phyloP scores from a whole-genome alignment of 1,139 yeast species.

The Geotrichum europaeum region DNA sequence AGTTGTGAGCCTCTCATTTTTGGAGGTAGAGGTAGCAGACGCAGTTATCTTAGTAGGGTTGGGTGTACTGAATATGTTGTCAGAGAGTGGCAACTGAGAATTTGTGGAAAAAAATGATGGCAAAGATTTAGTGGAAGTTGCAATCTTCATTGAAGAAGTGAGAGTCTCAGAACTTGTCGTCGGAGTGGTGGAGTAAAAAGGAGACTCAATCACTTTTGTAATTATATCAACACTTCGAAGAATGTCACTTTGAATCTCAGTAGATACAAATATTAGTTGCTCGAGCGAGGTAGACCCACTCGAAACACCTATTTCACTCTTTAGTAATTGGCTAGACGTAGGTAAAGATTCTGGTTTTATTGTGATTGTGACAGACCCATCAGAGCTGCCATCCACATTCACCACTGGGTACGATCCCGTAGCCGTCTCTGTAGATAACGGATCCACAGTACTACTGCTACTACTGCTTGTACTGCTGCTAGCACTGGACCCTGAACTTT shows the following conservation, averaged over 20 bases:
- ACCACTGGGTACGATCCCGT: slow-evolving; percentile 6
- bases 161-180: neutral
- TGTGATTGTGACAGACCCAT: slow-evolving; percentile 1
- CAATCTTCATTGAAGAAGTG: neutral
- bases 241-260: neutral
- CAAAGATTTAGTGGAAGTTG: neutral
- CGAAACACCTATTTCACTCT: neutral
- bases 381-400: slow-evolving; percentile 8
- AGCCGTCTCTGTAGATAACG: neutral
- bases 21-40: neutral
- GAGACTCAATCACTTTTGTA: neutral
- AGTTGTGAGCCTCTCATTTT: neutral
- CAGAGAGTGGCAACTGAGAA: neutral
- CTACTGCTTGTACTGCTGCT: neutral
- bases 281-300: neutral
- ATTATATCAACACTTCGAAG: neutral
- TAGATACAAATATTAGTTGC: neutral
- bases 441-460: neutral
- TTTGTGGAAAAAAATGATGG: neutral
- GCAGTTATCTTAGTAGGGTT: neutral
- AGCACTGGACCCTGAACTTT: neutral
- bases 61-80: neutral
- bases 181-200: neutral
- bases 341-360: neutral
- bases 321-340: neutral